Evolutionary conservation across 1,284 basidiomycete genomes (phyloP).

Genomic region (Cronartium ribicola): DNA sequence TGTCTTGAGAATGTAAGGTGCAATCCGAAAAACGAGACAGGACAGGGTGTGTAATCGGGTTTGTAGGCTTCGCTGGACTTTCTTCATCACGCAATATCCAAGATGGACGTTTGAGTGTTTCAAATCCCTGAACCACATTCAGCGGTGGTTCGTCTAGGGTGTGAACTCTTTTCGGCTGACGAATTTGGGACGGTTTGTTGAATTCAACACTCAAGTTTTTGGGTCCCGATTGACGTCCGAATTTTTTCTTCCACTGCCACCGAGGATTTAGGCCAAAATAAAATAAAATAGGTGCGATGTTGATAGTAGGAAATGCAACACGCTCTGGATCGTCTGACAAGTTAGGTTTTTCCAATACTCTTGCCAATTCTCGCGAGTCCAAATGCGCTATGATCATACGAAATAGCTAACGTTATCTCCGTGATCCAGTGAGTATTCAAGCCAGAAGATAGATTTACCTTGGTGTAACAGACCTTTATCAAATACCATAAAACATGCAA

Average conservation of each 20-base stretch:
- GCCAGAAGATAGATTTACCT: conserved; percentile 2
- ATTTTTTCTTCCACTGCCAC: too few species aligned
- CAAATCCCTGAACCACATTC: not conserved
- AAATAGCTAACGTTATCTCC: not conserved
- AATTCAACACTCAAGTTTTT: not conserved
- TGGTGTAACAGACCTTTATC: conserved; percentile 21
- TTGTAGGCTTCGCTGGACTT: not conserved
- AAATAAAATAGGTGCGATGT: too few species aligned
- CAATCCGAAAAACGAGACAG: not conserved
- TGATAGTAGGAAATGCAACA: not conserved
- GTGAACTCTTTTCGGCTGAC: not conserved
- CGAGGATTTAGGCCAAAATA: too few species aligned
- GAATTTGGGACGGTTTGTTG: not conserved
- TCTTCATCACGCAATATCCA: conserved; percentile 23
- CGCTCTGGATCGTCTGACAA: not conserved
- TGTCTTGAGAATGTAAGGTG: not conserved
- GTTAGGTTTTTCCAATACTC: not conserved
- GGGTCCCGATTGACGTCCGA: not conserved
- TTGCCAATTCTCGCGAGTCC: conserved; percentile 4
- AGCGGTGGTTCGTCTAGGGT: not conserved
- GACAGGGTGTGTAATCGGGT: too few species aligned
- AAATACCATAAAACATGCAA: conserved; percentile 22
- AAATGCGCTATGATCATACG: not conserved
- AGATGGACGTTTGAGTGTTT: not conserved
- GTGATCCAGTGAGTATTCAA: not conserved